These are phyloP conservation scores for Neostapfia colusana DNA, from an alignment of 176 grass and related monocot genomes.

Conservation along the genomic window DNA sequence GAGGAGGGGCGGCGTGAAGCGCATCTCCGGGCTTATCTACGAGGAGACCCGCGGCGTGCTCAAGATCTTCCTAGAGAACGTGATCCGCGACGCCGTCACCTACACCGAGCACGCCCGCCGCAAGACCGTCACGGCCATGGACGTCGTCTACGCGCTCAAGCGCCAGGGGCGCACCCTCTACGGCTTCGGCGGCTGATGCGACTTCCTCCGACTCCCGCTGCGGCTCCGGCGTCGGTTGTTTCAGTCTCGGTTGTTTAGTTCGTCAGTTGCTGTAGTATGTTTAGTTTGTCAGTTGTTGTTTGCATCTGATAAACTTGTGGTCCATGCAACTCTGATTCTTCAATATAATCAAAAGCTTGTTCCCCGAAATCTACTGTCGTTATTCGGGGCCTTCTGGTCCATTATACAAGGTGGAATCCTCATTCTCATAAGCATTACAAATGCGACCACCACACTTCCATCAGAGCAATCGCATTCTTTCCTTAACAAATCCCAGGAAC, in stretches of 20 bases:
- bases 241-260: slow-evolving; percentile 23
- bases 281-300: too few relatives aligned
- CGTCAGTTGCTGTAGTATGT: slow-evolving; percentile 4
- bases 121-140: slow-evolving; percentile 90
- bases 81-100: slow-evolving; percentile 86
- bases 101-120: slow-evolving; percentile 81
- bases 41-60: slow-evolving; percentile 88
- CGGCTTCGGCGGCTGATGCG: slow-evolving; percentile 48
- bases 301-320: not conserved
- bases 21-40: slow-evolving; percentile 83
- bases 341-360: not conserved
- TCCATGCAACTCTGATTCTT: not conserved
- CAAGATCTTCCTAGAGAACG: slow-evolving; percentile 96
- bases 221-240: slow-evolving; percentile 18
- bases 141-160: slow-evolving; percentile 87
- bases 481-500: slow-evolving; percentile 63
- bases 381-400: slow-evolving; percentile 27
- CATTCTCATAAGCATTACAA: slow-evolving; percentile 50
- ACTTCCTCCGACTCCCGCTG: too few relatives aligned
- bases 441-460: slow-evolving; percentile 54
- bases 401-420: slow-evolving; percentile 35
- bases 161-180: slow-evolving; percentile 90
- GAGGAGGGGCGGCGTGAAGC: slow-evolving; percentile 68
- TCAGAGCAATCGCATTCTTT: slow-evolving; percentile 55
- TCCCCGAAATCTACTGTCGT: too few relatives aligned